Conservation (phyloP, 768 basidiomycete species). For the Agrocybe praecox region DNA sequence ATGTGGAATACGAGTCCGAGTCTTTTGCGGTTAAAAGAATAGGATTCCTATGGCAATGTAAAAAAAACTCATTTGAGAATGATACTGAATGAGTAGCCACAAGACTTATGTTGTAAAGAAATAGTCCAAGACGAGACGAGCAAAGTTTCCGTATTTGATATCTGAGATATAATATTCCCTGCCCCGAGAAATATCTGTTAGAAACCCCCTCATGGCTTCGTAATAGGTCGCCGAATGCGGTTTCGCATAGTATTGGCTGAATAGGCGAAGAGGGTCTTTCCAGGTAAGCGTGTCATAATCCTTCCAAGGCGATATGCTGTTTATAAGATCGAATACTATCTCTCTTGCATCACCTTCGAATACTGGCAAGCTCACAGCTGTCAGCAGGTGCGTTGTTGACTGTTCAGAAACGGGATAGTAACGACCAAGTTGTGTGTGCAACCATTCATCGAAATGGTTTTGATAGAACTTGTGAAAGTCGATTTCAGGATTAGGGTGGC, state of each 20-base stretch:
- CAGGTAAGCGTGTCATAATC: constrained; percentile 3
- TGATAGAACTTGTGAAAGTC: background rate
- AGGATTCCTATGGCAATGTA: background rate
- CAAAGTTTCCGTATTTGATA: background rate
- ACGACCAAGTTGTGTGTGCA: background rate
- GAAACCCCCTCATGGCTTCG: background rate
- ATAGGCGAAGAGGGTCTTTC: constrained; percentile 7
- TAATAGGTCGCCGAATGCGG: background rate
- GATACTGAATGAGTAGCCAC: background rate
- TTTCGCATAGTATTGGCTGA: background rate
- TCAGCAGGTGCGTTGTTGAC: background rate
- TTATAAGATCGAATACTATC: background rate
- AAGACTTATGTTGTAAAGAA: constrained; percentile 2
- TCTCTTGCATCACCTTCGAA: background rate
- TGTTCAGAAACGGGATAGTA: constrained; percentile 1
- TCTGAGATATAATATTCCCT: constrained; percentile 3
- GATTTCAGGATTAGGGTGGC: background rate
- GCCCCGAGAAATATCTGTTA: background rate
- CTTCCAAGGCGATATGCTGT: constrained; percentile 1
- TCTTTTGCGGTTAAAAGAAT: background rate
- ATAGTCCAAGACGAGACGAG: background rate
- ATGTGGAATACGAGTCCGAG: background rate
- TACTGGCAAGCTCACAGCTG: background rate
- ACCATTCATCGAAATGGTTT: background rate
- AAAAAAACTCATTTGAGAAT: background rate